These are phyloP conservation scores for Solanum appendiculatum DNA, from an alignment of 257 asterid species.

Conservation along the genomic window DNA sequence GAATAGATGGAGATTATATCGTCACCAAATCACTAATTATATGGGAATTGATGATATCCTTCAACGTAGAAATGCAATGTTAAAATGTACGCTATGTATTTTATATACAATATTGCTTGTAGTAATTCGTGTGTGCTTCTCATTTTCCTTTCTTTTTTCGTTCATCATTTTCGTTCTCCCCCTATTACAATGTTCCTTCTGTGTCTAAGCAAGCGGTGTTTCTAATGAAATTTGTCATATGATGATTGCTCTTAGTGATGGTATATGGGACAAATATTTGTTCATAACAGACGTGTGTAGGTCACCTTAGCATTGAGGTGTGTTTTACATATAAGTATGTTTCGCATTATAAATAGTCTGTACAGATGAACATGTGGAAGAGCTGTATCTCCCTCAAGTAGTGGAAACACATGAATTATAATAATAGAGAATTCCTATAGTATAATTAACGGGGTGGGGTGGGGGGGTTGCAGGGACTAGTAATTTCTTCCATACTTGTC, in stretches of 20 bases:
- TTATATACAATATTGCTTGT: not conserved
- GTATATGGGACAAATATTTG: too few species aligned
- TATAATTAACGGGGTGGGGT: not conserved
- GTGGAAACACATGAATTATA: not conserved
- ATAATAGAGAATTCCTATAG: not conserved
- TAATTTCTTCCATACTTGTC: not conserved
- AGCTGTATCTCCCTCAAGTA: not conserved
- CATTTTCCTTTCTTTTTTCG: not conserved
- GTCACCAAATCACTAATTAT: not conserved
- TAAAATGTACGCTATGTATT: conserved; percentile 12
- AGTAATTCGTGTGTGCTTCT: not conserved
- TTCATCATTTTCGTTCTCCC: not conserved
- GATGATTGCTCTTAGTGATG: not conserved
- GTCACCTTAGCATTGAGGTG: not conserved
- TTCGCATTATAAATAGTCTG: not conserved
- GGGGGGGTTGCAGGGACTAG: not conserved
- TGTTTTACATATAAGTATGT: not conserved
- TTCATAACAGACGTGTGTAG: too few species aligned
- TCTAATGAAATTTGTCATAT: not conserved
- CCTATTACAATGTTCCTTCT: not conserved
- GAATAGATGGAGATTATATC: conserved; percentile 23
- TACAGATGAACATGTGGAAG: not conserved
- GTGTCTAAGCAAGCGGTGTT: not conserved
- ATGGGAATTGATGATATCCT: conserved; percentile 3
- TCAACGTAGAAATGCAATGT: not conserved